These are phyloP conservation scores for Pisolithus marmoratus DNA, from an alignment of 768 basidiomycete genomes.

Conservation along the genomic window DNA sequence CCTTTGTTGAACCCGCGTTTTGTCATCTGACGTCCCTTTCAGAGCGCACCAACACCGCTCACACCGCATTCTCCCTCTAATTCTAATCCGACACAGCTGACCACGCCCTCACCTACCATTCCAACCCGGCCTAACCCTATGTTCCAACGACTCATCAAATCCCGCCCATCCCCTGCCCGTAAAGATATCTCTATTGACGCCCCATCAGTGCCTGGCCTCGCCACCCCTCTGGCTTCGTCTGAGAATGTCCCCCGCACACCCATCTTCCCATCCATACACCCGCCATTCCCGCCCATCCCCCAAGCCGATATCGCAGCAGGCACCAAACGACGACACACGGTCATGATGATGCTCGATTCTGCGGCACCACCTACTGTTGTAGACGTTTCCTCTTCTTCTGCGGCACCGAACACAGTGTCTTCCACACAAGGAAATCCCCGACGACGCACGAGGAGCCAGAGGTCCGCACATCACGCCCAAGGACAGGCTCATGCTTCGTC, in stretches of 20 bases:
- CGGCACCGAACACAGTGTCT: slow-evolving; percentile 22
- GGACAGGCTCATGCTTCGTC: slow-evolving; percentile 33
- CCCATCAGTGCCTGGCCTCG: slow-evolving; percentile 11
- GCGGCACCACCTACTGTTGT: slow-evolving; percentile 35
- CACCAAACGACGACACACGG: slow-evolving; percentile 69
- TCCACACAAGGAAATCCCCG: slow-evolving; percentile 30
- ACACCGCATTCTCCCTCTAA: slow-evolving; percentile 29
- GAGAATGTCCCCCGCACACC: slow-evolving; percentile 26
- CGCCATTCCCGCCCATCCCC: slow-evolving; percentile 22
- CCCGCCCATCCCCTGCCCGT: slow-evolving; percentile 22
- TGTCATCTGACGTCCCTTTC: slow-evolving; percentile 5
- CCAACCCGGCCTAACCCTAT: slow-evolving; percentile 10
- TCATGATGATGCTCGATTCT: slow-evolving; percentile 73
- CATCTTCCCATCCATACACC: slow-evolving; percentile 6
- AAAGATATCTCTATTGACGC: slow-evolving; percentile 20
- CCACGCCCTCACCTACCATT: slow-evolving; percentile 26
- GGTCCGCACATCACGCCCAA: slow-evolving; percentile 33
- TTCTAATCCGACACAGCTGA: slow-evolving; percentile 8
- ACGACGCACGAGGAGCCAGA: slow-evolving; percentile 52
- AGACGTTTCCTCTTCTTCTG: slow-evolving; percentile 28
- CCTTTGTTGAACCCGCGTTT: neutral
- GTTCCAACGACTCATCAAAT: slow-evolving; percentile 23
- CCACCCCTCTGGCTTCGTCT: slow-evolving; percentile 22
- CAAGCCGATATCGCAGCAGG: slow-evolving; percentile 41
- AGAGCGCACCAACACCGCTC: slow-evolving; percentile 20